Evolutionary conservation across 768 basidiomycete species (phyloP).

Genomic region (Rossbeevera mucosa): DNA sequence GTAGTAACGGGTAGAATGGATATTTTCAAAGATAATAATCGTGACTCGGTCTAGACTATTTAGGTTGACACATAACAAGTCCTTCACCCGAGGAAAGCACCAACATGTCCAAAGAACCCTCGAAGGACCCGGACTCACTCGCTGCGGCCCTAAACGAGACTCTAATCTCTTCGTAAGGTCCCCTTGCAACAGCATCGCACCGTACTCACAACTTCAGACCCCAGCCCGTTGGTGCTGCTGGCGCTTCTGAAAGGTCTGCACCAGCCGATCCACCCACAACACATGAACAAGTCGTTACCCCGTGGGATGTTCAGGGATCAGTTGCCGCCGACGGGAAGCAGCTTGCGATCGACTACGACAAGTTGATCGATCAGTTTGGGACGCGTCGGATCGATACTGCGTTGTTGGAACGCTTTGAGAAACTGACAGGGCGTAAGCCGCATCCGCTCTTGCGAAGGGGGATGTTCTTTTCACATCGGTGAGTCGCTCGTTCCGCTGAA

Average conservation of each 20-base stretch:
- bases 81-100: not conserved
- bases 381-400: constrained; percentile 75
- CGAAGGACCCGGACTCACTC: constrained; percentile 29
- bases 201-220: constrained; percentile 10
- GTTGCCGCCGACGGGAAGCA: constrained; percentile 86
- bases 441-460: constrained; percentile 86
- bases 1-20: not conserved
- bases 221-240: constrained; percentile 7
- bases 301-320: constrained; percentile 95
- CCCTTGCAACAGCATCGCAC: not conserved
- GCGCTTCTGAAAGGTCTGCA: constrained; percentile 18
- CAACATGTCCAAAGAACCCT: constrained; percentile 21
- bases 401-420: constrained; percentile 85
- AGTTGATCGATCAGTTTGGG: constrained; percentile 90
- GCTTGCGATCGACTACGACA: constrained; percentile 94
- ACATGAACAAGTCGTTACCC: constrained; percentile 82
- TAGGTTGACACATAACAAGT: not conserved
- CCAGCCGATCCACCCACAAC: constrained; percentile 22
- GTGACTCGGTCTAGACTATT: constrained; percentile 2
- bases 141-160: constrained; percentile 23
- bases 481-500: not conserved
- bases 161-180: constrained; percentile 30
- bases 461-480: constrained; percentile 99
- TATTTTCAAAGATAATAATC: not conserved
- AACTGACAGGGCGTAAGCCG: constrained; percentile 80